Evolutionary conservation across 257 asterid genomes (phyloP).

Genomic region (Nicotiana paniculata): DNA sequence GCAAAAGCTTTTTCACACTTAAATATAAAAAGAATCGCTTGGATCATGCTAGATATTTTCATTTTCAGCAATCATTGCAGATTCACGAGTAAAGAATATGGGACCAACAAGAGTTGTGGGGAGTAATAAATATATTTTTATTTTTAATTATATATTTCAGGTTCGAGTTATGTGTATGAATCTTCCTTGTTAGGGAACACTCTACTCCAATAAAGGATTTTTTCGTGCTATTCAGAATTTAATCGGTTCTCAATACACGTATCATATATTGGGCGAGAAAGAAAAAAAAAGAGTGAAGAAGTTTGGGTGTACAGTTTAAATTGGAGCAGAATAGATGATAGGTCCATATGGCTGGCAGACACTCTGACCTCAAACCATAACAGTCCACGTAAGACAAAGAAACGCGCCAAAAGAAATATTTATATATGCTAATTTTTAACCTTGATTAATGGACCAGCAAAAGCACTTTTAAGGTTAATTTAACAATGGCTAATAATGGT

Average conservation of each 20-base stretch:
- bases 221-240: no score
- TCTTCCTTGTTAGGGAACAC: no score
- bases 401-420: background rate
- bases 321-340: background rate
- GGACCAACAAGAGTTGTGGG: rapidly evolving
- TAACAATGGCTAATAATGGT: background rate
- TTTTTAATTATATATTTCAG: no score
- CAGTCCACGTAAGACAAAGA: background rate
- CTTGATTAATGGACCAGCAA: background rate
- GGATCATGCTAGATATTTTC: background rate
- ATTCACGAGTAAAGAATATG: background rate
- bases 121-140: no score
- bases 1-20: no score
- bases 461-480: background rate
- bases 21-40: no score
- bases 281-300: background rate
- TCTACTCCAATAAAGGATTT: no score
- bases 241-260: rapidly evolving
- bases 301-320: background rate
- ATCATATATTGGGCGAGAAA: no score
- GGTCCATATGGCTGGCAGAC: background rate
- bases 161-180: rapidly evolving
- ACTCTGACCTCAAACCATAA: background rate
- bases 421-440: background rate
- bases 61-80: background rate